Evolutionary conservation across 306 rosid genomes (phyloP).

Genomic region (Arachis hypogaea): DNA sequence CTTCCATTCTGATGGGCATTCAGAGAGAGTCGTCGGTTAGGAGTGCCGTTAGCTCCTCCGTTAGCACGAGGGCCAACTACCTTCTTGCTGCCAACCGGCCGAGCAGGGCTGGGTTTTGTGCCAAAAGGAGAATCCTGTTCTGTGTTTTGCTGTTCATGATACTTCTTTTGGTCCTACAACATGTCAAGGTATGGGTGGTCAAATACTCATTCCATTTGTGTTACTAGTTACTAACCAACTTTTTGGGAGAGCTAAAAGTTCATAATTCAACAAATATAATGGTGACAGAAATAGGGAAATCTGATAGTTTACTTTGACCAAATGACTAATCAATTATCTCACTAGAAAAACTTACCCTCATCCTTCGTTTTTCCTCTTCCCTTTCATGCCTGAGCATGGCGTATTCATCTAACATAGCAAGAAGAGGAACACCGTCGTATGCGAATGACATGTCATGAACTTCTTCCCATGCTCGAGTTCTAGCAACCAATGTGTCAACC

Average conservation of each 20-base stretch:
- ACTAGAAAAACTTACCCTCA: conserved; percentile 58
- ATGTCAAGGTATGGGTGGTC: conserved; percentile 35
- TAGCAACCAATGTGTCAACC: conserved; percentile 82
- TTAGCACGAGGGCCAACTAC: conserved; percentile 76
- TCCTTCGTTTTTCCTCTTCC: conserved; percentile 86
- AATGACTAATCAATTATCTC: neutral
- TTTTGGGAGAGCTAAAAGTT: too few relatives aligned
- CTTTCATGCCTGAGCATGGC: conserved; percentile 93
- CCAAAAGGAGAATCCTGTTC: conserved; percentile 68
- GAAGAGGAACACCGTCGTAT: conserved; percentile 92
- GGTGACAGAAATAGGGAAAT: conserved; percentile 3
- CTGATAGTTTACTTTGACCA: neutral
- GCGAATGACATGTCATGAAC: conserved; percentile 63
- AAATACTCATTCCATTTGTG: neutral
- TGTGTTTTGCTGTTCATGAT: conserved; percentile 68
- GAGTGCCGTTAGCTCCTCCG: conserved; percentile 76
- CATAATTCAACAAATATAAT: neutral
- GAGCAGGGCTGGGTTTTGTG: conserved; percentile 72
- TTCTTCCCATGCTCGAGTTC: conserved; percentile 95
- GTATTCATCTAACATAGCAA: conserved; percentile 95
- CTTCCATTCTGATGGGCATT: conserved; percentile 77
- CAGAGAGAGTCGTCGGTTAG: conserved; percentile 76
- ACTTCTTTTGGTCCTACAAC: conserved; percentile 82
- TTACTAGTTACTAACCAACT: too few relatives aligned
- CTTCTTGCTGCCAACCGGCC: conserved; percentile 78